These are phyloP conservation scores for Hippophae gyantsensis DNA, from an alignment of 306 rosid genomes.

Conservation along the genomic window DNA sequence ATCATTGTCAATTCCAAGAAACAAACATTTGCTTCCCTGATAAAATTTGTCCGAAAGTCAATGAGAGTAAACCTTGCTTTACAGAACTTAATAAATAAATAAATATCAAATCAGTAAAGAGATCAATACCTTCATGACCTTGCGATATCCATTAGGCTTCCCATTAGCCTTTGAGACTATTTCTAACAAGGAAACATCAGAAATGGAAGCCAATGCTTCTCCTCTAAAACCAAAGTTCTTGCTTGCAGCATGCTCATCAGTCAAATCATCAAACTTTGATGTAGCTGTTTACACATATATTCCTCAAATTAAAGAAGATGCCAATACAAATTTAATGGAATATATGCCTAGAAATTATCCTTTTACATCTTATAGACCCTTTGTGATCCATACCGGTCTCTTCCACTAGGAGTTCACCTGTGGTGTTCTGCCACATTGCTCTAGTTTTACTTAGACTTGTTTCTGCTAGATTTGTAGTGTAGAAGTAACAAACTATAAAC, in stretches of 20 bases:
- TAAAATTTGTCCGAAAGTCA: conserved; percentile 19
- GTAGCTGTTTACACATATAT: conserved; percentile 49
- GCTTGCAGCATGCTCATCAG: conserved; percentile 33
- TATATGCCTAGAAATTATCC: too few relatives aligned
- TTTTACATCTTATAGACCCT: not conserved
- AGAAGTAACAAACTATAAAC: not conserved
- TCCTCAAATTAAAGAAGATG: not conserved
- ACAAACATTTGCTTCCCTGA: conserved; percentile 82
- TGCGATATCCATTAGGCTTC: conserved; percentile 84
- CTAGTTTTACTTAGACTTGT: not conserved
- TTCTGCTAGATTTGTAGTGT: not conserved
- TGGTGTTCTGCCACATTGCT: not conserved
- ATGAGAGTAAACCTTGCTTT: conserved; percentile 18
- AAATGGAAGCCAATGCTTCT: conserved; percentile 90
- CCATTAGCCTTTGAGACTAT: conserved; percentile 71
- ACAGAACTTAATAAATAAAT: not conserved
- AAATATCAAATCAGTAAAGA: not conserved
- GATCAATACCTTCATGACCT: conserved; percentile 65
- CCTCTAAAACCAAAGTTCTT: conserved; percentile 81
- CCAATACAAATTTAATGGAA: too few relatives aligned
- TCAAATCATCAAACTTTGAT: conserved; percentile 54
- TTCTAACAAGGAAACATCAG: conserved; percentile 72
- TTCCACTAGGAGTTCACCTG: not conserved
- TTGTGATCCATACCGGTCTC: not conserved
- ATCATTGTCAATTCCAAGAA: conserved; percentile 70